Evolutionary conservation across 371 early-diverging fungal species (phyloP), one percentile per base, ranked within the genome.

Genomic region (Haplosporangium sp.): DNA sequence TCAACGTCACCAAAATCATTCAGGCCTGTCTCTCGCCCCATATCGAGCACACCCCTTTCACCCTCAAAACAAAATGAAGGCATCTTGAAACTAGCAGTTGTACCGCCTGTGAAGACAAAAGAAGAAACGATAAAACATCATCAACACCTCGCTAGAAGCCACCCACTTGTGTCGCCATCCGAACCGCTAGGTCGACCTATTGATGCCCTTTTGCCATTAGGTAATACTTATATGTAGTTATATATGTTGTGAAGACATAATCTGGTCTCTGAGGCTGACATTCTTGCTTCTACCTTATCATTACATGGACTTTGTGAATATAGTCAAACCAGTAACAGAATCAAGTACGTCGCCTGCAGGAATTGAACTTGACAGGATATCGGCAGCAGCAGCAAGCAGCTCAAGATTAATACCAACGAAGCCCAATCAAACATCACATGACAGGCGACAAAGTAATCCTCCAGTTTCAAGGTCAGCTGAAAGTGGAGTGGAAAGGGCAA

Each of bases 31-130:
- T 2, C 63, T 17, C 20, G 59, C 27, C n/a, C 48, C 10, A 10
- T 47, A 3, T 20, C 59, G 3, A 13, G 11, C 19, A 10, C 56
- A 10, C 38, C 63, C 9, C 39, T 10, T 17, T 38, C 67, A 34
- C 4, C 61, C 40, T 27, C 47, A 17, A 63, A 35, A 19, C 38
- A 17, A 9, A 45, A 44, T 11, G 60, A 59, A 4, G 74, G 74
- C 9, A 71, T 74, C n/a, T 11, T 74, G 44, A 79, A 79, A 47
- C 45, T 79, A 39, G 67, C 74, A 17, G 59, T 74, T 17, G 40
- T 78, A 7, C 79, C 79, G 5, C 74, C 79, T 3, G 79, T 57
- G 11, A 59, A 57, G 17, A 42, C 64, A n/a, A 78, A 78, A 35
- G 71, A 69, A 6, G 68, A 61, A 9, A 63, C 71, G 7, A 27